Evolutionary conservation across 2,329 filamentous ascomycete genomes (phyloP).

Genomic region (Alternaria atra): DNA sequence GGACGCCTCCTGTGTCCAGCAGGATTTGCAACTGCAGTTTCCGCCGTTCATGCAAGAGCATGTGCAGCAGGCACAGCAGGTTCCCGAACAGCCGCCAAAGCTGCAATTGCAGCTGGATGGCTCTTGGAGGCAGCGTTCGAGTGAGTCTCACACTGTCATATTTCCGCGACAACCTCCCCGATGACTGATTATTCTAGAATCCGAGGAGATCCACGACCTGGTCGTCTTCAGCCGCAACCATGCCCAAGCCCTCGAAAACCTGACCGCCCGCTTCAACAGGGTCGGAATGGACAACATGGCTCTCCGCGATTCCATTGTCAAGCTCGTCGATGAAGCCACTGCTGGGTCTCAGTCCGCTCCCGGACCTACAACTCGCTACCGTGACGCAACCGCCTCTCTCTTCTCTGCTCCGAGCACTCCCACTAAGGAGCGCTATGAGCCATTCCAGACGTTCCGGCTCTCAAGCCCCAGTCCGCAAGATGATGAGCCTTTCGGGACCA

Average conservation of each 20-base stretch:
- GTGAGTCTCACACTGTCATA: neutral
- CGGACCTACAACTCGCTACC: neutral
- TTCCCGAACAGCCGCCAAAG: neutral
- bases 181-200: neutral
- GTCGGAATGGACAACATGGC: conserved; percentile 78
- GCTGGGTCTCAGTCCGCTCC: neutral
- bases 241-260: neutral
- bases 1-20: neutral
- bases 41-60: neutral
- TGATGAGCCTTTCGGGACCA: neutral
- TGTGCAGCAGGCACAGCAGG: neutral
- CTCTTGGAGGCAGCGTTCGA: neutral
- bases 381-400: neutral
- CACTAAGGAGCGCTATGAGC: accelerated
- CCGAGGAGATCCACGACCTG: conserved; percentile 1
- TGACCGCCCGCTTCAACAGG: conserved; percentile 97
- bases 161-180: neutral
- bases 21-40: neutral
- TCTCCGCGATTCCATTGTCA: neutral
- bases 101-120: neutral
- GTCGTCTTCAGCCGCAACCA: neutral
- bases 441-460: neutral
- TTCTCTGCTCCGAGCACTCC: conserved; percentile 6
- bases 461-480: neutral
- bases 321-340: neutral